phyloP scores from a whole-genome alignment of 805 yeast genomes.

The Metschnikowia similis region DNA sequence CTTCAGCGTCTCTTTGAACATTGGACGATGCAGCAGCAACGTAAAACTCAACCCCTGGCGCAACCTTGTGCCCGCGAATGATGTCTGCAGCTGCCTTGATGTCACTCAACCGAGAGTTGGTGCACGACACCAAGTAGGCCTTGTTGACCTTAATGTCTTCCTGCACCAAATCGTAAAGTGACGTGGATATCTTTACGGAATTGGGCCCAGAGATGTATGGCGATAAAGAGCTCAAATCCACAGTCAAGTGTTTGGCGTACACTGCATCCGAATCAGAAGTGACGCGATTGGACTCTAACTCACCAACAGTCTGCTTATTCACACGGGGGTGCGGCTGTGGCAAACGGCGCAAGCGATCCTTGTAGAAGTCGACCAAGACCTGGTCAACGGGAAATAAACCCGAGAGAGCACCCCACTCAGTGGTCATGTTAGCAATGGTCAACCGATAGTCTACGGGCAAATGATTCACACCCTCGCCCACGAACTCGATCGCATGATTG shows the following conservation, averaged over 20 bases:
- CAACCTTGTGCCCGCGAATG: conserved; percentile 75
- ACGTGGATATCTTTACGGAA: conserved; percentile 85
- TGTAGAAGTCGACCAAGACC: conserved; percentile 73
- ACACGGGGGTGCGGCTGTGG: conserved; percentile 83
- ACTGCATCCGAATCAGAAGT: conserved; percentile 71
- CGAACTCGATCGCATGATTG: conserved; percentile 90
- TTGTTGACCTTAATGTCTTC: conserved; percentile 79
- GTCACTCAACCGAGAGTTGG: conserved; percentile 90
- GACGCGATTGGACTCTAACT: conserved; percentile 40
- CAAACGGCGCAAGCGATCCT: conserved; percentile 51
- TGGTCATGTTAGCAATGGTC: conserved; percentile 22
- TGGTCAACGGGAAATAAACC: conserved; percentile 97
- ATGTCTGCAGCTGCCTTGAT: conserved; percentile 92
- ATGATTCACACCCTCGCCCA: conserved; percentile 70
- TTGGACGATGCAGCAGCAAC: conserved; percentile 95
- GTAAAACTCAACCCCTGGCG: conserved; percentile 89
- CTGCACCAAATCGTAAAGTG: conserved; percentile 68
- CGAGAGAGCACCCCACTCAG: conserved; percentile 59
- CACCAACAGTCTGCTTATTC: conserved; percentile 54
- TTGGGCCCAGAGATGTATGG: conserved; percentile 96
- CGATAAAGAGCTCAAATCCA: conserved; percentile 75
- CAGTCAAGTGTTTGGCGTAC: conserved; percentile 82
- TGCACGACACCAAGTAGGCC: conserved; percentile 97
- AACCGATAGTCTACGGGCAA: conserved; percentile 56
- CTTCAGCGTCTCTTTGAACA: conserved; percentile 90